Evolutionary conservation across 306 rosid genomes (phyloP).

Genomic region (Castanospermum australe): DNA sequence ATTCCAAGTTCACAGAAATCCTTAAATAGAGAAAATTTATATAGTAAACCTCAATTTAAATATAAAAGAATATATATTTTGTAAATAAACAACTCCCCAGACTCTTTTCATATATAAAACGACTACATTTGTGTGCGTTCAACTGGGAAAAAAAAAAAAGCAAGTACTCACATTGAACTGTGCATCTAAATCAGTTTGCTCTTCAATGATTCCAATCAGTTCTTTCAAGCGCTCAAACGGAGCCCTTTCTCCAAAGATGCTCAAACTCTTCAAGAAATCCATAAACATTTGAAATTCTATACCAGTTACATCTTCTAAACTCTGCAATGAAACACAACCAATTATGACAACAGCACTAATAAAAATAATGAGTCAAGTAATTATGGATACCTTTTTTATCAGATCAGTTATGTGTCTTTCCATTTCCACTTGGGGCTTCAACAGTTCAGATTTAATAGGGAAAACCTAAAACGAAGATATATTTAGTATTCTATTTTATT

Average conservation of each 20-base stretch:
- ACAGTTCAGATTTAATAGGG: slow-evolving; percentile 79
- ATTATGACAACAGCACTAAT: not conserved
- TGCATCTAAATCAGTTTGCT: slow-evolving; percentile 89
- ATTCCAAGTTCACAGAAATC: not conserved
- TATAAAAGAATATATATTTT: not conserved
- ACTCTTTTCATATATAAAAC: slow-evolving; percentile 7
- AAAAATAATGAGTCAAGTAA: slow-evolving; percentile 23
- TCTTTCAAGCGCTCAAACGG: slow-evolving; percentile 82
- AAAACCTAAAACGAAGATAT: slow-evolving; percentile 62
- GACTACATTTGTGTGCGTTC: not conserved
- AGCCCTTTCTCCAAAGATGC: slow-evolving; percentile 86
- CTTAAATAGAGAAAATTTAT: too few relatives aligned
- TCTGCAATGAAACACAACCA: slow-evolving; percentile 53
- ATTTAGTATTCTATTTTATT: not conserved
- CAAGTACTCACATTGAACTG: slow-evolving; percentile 72
- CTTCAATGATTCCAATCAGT: slow-evolving; percentile 89
- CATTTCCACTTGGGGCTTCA: slow-evolving; percentile 96
- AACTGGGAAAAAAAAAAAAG: not conserved
- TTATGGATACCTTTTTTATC: slow-evolving; percentile 67
- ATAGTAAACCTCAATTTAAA: not conserved
- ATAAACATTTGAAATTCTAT: slow-evolving; percentile 88
- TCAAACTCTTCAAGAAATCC: slow-evolving; percentile 83
- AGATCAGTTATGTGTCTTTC: slow-evolving; percentile 96
- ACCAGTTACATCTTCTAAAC: slow-evolving; percentile 88
- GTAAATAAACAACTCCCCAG: not conserved